A percentile compares a stretch with the other conserved stretches of the same genome.
Evolutionary conservation across 2,329 filamentous ascomycete genomes (phyloP).

Genomic region (Ophiostoma quercus): DNA sequence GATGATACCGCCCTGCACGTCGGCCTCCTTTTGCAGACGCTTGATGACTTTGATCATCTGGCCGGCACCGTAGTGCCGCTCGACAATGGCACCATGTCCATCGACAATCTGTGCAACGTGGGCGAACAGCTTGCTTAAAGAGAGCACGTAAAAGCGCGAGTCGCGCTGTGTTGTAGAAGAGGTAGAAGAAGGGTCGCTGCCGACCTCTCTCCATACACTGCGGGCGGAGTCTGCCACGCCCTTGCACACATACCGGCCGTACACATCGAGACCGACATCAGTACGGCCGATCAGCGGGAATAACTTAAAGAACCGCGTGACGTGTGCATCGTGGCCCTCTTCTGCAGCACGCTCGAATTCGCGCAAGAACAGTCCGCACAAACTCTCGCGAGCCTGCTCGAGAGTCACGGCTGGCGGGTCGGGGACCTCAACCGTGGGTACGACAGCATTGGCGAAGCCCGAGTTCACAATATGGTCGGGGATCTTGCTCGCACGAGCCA

Average conservation of each 20-base stretch:
- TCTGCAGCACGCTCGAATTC: constrained; percentile 91
- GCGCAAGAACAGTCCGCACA: constrained; percentile 83
- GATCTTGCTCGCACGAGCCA: constrained; percentile 75
- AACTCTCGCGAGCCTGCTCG: constrained; percentile 77
- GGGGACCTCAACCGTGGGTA: constrained; percentile 91
- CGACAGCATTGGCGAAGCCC: constrained; percentile 82
- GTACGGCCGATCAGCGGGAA: constrained; percentile 89
- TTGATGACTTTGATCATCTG: constrained; percentile 96
- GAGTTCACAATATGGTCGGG: constrained; percentile 75
- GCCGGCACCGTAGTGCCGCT: constrained; percentile 85
- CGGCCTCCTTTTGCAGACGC: constrained; percentile 85
- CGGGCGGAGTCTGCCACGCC: constrained; percentile 83
- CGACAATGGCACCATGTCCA: constrained; percentile 81
- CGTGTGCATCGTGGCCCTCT: constrained; percentile 80
- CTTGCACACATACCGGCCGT: constrained; percentile 92
- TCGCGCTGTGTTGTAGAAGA: constrained; percentile 48
- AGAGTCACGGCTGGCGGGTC: constrained; percentile 85
- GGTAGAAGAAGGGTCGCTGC: not conserved
- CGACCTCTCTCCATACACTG: constrained; percentile 63
- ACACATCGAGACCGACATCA: constrained; percentile 87
- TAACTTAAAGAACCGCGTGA: constrained; percentile 96
- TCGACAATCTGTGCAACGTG: constrained; percentile 97
- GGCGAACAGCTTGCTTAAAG: constrained; percentile 87
- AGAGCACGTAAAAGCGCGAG: constrained; percentile 85
- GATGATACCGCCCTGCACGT: constrained; percentile 92